A percentile compares a stretch with the other conserved stretches of the same genome.
Conservation (phyloP, 768 basidiomycete genomes). For the Chiua virens region DNA sequence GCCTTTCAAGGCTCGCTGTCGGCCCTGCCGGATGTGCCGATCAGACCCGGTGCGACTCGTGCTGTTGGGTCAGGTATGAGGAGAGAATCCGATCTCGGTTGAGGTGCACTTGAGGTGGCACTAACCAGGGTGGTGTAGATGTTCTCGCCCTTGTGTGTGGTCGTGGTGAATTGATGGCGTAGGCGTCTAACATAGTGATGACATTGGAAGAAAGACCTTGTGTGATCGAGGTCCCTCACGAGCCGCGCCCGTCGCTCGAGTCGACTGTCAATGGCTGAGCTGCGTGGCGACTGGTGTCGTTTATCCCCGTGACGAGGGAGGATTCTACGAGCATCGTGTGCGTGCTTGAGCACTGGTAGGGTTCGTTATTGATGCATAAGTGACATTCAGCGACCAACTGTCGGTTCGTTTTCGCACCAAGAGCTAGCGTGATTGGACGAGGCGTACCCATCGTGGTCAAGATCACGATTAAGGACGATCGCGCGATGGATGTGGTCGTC, state of each 20-base stretch:
- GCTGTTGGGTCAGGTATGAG: slow-evolving; percentile 47
- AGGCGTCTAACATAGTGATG: slow-evolving; percentile 46
- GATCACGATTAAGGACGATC: too few species aligned
- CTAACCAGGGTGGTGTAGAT: too few species aligned
- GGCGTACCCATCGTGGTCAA: slow-evolving; percentile 69
- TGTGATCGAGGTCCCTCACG: slow-evolving; percentile 62
- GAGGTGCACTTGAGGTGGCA: slow-evolving; percentile 60
- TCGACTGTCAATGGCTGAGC: slow-evolving; percentile 53
- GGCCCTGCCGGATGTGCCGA: too few species aligned
- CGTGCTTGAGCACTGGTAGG: slow-evolving; percentile 18
- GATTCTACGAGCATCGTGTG: slow-evolving; percentile 50
- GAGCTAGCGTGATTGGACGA: slow-evolving; percentile 81
- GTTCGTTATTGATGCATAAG: not conserved
- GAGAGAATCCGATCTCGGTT: slow-evolving; percentile 25
- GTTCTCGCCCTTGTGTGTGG: not conserved
- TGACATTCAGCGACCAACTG: slow-evolving; percentile 50
- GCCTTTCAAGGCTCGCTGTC: too few species aligned
- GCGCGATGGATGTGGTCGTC: slow-evolving; percentile 63
- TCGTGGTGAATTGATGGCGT: not conserved
- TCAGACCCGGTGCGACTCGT: slow-evolving; percentile 29
- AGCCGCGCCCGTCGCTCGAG: too few species aligned
- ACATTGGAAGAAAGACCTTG: slow-evolving; percentile 68
- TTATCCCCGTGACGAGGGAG: slow-evolving; percentile 46
- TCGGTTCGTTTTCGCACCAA: slow-evolving; percentile 55
- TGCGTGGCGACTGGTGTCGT: slow-evolving; percentile 52